Base-by-base conservation (phyloP, 345 rosid species). In the Lumnitzera littorea region DNA sequence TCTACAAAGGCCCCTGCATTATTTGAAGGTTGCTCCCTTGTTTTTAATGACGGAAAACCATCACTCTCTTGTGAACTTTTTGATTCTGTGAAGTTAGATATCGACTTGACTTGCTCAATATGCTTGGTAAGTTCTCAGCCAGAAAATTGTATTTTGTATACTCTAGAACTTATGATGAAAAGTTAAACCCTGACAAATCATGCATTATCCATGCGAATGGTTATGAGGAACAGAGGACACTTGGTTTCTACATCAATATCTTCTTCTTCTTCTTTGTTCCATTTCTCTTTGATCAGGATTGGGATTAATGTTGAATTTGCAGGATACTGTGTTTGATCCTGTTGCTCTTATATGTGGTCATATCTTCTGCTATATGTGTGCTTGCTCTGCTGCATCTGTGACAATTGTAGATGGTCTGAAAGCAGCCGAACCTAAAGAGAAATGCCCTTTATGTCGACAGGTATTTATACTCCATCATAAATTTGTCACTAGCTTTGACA, bases 371-470 rank as follows among this genome's bases (percentile, higher is more conserved):
- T 79, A 82, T 70, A 77, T 84, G 75, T 94, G 99, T 70, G 91
- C 97, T 72, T 94, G 95, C 76, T 84, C 96, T 54, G 91, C 99
- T 80, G 97, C 97, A 63, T 81, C 94, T 6, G 90, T 94, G 53
- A 90, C 68, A 17, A 76, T 84, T 60, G 80, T 92, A 41, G 90
- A 84, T 72, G 96, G 91, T 54, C 78, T 89, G 27, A 80, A 86
- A 70, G 72, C 81, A 0, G 90, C 88, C 9, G 80, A 87, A 11
- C 80, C 75, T 0, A 78, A 69, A 61, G 81, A 78, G 69, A 94
- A 87, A 70, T 94, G 99, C 65, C 96, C 97, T 24, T 74, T 94
- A 53, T 89, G 99, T 70, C 87, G 94, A 49, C 81, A 86, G 91
- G 99, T 94, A 69, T 66, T 15, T 36, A 36, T 36, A 9, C 43